Evolutionary conservation across 2,329 filamentous ascomycete genomes (phyloP).

Genomic region (Teratosphaeria pseudoeucalypti): DNA sequence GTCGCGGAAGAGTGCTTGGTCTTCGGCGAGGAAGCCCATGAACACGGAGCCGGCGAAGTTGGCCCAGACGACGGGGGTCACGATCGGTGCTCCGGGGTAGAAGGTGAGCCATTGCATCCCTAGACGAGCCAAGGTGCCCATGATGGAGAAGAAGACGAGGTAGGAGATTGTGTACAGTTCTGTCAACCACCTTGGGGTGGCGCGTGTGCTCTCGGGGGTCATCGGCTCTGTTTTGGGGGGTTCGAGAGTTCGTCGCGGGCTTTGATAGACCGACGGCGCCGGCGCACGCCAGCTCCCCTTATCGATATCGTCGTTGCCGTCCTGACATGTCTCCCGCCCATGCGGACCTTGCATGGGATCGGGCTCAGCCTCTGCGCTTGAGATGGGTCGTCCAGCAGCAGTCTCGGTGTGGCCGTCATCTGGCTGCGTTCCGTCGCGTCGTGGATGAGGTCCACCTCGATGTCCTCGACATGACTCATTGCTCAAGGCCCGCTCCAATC

Average conservation of each 20-base stretch:
- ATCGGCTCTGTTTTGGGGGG: constrained; percentile 7
- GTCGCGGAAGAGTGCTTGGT: constrained; percentile 61
- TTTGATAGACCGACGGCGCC: neutral
- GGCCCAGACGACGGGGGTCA: constrained; percentile 71
- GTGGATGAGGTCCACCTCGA: neutral
- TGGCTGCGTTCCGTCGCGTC: neutral
- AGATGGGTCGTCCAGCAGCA: constrained; percentile 9
- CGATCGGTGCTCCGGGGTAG: constrained; percentile 66
- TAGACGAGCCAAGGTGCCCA: constrained; percentile 74
- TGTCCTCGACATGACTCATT: neutral
- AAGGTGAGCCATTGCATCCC: constrained; percentile 69
- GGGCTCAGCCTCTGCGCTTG: neutral
- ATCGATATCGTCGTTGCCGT: constrained; percentile 3
- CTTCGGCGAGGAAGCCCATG: constrained; percentile 78
- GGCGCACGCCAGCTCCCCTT: neutral
- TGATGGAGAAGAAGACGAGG: constrained; percentile 72
- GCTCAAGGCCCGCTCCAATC: constrained; percentile 1
- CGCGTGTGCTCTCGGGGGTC: neutral
- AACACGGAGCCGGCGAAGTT: constrained; percentile 73
- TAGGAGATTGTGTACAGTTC: constrained; percentile 61
- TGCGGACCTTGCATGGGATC: neutral
- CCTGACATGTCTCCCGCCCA: neutral
- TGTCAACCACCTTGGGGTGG: constrained; percentile 24
- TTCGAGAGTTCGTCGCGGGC: constrained; percentile 5
- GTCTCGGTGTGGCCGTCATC: constrained; percentile 6